Base-by-base conservation (phyloP, 2,329 filamentous ascomycete species). In the Fusarium coicis region DNA sequence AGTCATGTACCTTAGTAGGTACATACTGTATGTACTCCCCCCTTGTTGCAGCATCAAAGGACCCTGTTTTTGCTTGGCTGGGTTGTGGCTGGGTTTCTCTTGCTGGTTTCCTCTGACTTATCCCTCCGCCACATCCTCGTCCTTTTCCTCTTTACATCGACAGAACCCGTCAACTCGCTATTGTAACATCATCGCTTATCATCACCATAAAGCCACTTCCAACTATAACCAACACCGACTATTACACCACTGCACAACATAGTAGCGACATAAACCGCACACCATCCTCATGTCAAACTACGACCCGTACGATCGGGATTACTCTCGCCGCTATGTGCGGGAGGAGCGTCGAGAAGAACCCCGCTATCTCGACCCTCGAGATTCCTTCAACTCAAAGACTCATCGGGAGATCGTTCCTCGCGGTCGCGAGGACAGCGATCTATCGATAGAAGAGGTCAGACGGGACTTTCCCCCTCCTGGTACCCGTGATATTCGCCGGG, bases 401-500 rank as follows among this genome's bases (percentile, higher is more conserved):
- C 81, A 85, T 49, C 86, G 84, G 66, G 89, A 90, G 46, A 83
- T 92, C 12, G 83, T 91, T 18, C 88, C 88, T 40, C 85, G 88
- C 32, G 80, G 85, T 55, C 91, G 92, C 73, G 92, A 95, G 80
- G 92, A 94, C 78, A 95, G 92, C 81, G 91, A 92, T 50, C 84
- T 92, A 32, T 91, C 91, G 5, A 83, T 97, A 79, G 95, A 97
- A 83, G 93, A 97, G 83, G 90, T 97, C 68, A 90, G 90, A 73
- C 91, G 94, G 74, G 93, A 97, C 76, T 97, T 97, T 78, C 93
- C 93, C 37, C 93, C 94, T 11, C 92, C 91, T n/a, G 73, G 74
- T 15, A 79, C 86, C 68, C 81, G 82, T 62, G 88, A 89, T 68
- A 78, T 87, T 42, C 88, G 89, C 74, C 89, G 92, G 65, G 86